Evolutionary conservation across 768 basidiomycete species (phyloP), one percentile per base, ranked within the genome.

Genomic region (Macrocybe gigantea): DNA sequence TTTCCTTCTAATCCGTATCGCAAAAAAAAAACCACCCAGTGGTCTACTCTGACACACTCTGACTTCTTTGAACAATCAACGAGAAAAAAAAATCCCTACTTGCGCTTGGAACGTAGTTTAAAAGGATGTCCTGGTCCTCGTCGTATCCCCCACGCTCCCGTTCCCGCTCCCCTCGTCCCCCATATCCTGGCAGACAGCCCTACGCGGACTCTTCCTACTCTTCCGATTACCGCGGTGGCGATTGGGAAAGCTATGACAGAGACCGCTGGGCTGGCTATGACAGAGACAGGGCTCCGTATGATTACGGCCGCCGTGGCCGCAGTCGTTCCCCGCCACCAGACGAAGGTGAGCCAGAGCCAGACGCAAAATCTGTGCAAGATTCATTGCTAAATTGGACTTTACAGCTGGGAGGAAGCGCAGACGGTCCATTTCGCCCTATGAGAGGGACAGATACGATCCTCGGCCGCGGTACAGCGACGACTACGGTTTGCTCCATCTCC

Each of bases 381-480:
- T n/a, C 9, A 38, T 47, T 38, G 49, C 56, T 49, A 52, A 52
- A 49, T 48, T 50, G 38, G 42, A 38, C 34, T 38, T 35, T 52
- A 37, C 55, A 80, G 70, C 65, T 69, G 82, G 75, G 48, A 74
- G 88, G 51, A 93, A 93, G 63, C 83, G 90, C 50, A 81, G 89
- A 50, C 75, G 90, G 53, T 92, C 90, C 13, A 65, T 75, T 54
- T 88, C 87, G 15, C 90, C 90, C 9, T 89, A 85, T 56, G 90
- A 92, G 59, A 75, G 89, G 49, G 88, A 89, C 48, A 71, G 89
- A 38, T 91, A 83, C 59, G 89, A 91, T 50, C 85, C 89, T 44
- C 77, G 90, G 42, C 88, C 88, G 33, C 78, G 89, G 44, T 89
- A 88, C 59, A 80, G 68, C 49, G 90, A 93, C 44, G 87, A 91